Percentiles rank a stretch among this genome's conserved stretches.
These are phyloP conservation scores for Neurospora sp. DNA, from an alignment of 495 filamentous ascomycete species.

Conservation along the genomic window DNA sequence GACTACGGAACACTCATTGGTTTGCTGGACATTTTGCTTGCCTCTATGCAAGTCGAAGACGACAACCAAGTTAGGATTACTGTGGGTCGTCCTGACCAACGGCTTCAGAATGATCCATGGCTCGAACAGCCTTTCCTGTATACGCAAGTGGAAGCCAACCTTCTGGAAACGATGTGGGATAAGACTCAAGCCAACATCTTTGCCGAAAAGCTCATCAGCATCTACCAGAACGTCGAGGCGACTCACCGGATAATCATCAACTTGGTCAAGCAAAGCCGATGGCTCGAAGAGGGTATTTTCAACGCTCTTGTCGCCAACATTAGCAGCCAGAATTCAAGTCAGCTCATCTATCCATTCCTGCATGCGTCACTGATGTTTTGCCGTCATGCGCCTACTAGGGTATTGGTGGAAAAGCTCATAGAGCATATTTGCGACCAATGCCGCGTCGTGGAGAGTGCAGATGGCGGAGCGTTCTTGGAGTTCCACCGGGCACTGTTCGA, in stretches of 20 bases:
- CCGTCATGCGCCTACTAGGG: conserved; percentile 14
- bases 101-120: conserved; percentile 15
- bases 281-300: conserved; percentile 26
- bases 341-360: conserved; percentile 27
- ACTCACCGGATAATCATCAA: conserved; percentile 35
- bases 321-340: conserved; percentile 21
- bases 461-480: conserved; percentile 33
- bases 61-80: neutral
- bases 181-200: conserved; percentile 32
- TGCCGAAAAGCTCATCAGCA: conserved; percentile 38
- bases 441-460: conserved; percentile 25
- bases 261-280: conserved; percentile 26
- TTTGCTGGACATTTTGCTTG: conserved; percentile 41
- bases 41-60: conserved; percentile 29
- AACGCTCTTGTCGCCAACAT: conserved; percentile 24
- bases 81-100: conserved; percentile 1
- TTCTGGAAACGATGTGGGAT: conserved; percentile 33
- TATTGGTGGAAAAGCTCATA: conserved; percentile 23
- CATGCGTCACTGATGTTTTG: conserved; percentile 27
- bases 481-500: conserved; percentile 30
- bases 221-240: conserved; percentile 36
- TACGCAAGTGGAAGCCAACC: conserved; percentile 28
- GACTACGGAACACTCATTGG: conserved; percentile 44
- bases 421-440: conserved; percentile 28
- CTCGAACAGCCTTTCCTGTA: conserved; percentile 24